Conservation (phyloP, 164 flowering plant genomes). For the Saururus chinensis region DNA sequence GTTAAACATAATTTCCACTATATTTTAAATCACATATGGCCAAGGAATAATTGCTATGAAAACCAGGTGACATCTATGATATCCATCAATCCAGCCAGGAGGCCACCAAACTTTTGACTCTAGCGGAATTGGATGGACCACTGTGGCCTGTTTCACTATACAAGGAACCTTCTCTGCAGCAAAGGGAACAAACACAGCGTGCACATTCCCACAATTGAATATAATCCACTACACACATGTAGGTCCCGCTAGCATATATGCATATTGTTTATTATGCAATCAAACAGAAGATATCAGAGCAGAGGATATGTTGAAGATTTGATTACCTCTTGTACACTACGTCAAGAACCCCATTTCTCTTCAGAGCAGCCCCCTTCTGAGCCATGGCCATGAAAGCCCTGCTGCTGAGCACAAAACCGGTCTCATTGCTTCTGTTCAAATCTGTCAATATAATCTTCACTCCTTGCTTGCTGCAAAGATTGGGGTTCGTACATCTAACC, state of each 20-base stretch:
- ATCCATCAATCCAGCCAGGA: not conserved
- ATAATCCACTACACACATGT: not conserved
- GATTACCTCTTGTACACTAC: slow-evolving; percentile 80
- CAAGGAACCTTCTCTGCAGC: not conserved
- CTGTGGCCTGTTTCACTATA: not conserved
- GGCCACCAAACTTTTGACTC: not conserved
- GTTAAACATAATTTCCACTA: too few species aligned
- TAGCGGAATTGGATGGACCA: not conserved
- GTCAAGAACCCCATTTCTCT: slow-evolving; percentile 47
- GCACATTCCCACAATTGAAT: not conserved
- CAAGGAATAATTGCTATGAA: not conserved
- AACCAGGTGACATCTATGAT: not conserved
- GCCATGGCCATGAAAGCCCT: slow-evolving; percentile 72
- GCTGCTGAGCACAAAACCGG: slow-evolving; percentile 69
- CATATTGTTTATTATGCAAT: not conserved
- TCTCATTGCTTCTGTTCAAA: slow-evolving; percentile 38
- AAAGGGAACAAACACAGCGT: not conserved
- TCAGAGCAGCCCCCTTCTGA: slow-evolving; percentile 33
- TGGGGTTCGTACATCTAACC: slow-evolving; percentile 68
- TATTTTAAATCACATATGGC: too few species aligned
- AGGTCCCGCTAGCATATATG: not conserved
- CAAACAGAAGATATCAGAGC: not conserved
- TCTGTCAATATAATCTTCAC: slow-evolving; percentile 55
- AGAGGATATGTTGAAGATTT: not conserved
- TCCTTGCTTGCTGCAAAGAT: slow-evolving; percentile 43